Conservation (phyloP, 305 asterid species). For the Striga hermonthica region DNA sequence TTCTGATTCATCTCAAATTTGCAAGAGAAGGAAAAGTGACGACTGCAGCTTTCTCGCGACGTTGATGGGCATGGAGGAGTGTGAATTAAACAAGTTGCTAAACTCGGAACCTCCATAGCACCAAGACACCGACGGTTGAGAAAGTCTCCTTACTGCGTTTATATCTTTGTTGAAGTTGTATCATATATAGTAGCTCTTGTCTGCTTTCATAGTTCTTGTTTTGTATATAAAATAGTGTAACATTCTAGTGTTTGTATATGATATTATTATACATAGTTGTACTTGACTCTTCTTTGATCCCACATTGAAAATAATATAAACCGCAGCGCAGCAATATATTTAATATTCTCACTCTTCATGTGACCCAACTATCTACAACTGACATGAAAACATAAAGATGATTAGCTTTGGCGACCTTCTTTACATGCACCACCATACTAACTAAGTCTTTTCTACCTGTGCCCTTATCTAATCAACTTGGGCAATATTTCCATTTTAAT, state of each 20-base stretch:
- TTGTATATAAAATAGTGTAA: background rate
- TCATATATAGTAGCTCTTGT: background rate
- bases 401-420: conserved; percentile 37
- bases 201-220: background rate
- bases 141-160: background rate
- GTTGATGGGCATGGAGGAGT: conserved; percentile 70
- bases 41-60: conserved; percentile 56
- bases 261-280: background rate
- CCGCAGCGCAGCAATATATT: background rate
- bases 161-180: background rate
- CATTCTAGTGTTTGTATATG: background rate
- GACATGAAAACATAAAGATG: conserved; percentile 25
- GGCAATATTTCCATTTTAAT: conserved; percentile 46
- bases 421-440: conserved; percentile 40
- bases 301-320: background rate
- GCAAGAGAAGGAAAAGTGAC: conserved; percentile 49
- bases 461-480: conserved; percentile 17
- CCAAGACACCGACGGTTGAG: background rate
- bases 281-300: background rate
- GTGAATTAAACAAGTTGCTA: conserved; percentile 59
- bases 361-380: conserved; percentile 36
- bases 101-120: conserved; percentile 42
- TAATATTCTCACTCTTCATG: conserved; percentile 32
- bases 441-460: conserved; percentile 28
- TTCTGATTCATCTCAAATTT: conserved; percentile 21